Percentiles rank a stretch among this genome's conserved stretches.
These are phyloP conservation scores for Penicillium sp. DNA, from an alignment of 2,329 filamentous ascomycete genomes.

Conservation along the genomic window DNA sequence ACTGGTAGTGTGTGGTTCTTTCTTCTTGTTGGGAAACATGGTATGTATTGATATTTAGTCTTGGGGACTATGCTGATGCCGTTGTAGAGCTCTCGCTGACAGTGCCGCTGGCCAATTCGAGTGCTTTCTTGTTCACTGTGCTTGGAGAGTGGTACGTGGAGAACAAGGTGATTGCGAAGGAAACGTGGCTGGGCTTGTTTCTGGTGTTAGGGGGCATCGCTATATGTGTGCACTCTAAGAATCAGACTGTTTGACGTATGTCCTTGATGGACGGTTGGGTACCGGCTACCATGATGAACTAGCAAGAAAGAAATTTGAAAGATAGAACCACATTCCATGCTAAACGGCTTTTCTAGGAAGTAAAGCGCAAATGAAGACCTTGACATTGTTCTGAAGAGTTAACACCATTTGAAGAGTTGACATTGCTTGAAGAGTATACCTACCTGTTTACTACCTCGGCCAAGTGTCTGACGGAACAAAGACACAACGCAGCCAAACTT, in stretches of 20 bases:
- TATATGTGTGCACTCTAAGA: slow-evolving; percentile 65
- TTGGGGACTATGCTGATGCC: background rate
- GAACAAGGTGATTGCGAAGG: slow-evolving; percentile 78
- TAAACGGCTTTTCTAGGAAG: too few relatives aligned
- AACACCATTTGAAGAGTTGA: too few relatives aligned
- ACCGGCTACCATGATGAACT: background rate
- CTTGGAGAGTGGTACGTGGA: slow-evolving; percentile 94
- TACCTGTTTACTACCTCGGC: too few relatives aligned
- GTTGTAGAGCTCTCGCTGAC: slow-evolving; percentile 76
- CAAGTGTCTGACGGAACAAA: too few relatives aligned
- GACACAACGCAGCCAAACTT: too few relatives aligned
- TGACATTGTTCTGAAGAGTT: too few relatives aligned
- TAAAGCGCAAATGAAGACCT: too few relatives aligned
- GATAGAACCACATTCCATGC: background rate
- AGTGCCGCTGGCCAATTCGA: slow-evolving; percentile 88
- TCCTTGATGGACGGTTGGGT: background rate
- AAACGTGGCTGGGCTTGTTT: slow-evolving; percentile 77
- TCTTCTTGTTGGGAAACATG: slow-evolving; percentile 82
- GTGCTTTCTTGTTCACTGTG: slow-evolving; percentile 94
- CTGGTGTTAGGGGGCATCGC: slow-evolving; percentile 75
- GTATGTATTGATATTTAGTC: slow-evolving; percentile 47
- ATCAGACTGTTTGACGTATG: slow-evolving; percentile 16
- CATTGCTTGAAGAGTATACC: too few relatives aligned
- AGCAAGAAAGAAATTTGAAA: background rate
- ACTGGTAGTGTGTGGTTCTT: slow-evolving; percentile 98